Conservation (phyloP, 73 alveolate species). For the Paramecium sexaurelia region DNA sequence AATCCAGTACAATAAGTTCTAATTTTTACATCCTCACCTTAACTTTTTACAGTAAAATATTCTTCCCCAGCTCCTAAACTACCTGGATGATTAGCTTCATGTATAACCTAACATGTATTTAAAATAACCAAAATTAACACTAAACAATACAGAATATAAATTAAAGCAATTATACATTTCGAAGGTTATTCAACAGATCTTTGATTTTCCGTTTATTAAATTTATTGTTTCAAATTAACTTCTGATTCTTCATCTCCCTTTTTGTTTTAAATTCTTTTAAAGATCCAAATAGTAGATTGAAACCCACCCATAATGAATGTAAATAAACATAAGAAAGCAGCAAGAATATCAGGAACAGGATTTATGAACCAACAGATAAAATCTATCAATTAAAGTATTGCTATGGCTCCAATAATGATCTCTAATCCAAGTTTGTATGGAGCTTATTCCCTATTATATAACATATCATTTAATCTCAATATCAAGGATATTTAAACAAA, state of each 20-base stretch:
- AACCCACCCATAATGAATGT: background rate
- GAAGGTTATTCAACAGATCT: background rate
- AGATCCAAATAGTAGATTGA: background rate
- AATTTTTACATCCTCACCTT: conserved; percentile 51
- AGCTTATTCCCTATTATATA: background rate
- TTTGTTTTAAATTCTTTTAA: background rate
- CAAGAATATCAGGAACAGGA: background rate
- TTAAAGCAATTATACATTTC: background rate
- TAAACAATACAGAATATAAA: background rate
- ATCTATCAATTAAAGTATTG: background rate
- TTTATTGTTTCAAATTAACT: background rate
- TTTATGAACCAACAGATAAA: background rate
- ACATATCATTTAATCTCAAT: background rate
- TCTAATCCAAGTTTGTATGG: background rate
- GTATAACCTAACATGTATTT: background rate
- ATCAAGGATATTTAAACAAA: background rate
- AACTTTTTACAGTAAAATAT: background rate
- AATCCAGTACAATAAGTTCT: conserved; percentile 66
- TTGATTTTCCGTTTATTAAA: background rate
- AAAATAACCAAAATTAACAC: background rate
- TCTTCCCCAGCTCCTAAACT: conserved; percentile 42
- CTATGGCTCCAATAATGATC: background rate
- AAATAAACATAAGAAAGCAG: background rate
- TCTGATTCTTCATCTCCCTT: background rate
- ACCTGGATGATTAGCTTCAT: background rate